Base-by-base conservation (phyloP, 2,329 filamentous ascomycete genomes). In the Onygenales sp. region DNA sequence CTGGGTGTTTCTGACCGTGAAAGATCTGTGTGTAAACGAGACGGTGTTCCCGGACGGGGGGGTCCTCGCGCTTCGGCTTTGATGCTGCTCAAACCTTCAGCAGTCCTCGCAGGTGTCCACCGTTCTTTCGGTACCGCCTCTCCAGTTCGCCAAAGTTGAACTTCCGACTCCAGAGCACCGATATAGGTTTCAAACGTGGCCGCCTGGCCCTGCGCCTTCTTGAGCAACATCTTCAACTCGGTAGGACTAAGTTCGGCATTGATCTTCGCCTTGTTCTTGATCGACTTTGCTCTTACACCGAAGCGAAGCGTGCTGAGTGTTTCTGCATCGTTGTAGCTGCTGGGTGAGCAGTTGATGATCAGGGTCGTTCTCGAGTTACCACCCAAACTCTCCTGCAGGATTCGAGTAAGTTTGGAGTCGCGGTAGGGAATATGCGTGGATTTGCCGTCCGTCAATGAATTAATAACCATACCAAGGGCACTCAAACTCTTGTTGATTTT, bases 401-500 rank as follows among this genome's bases (percentile, higher is more conserved):
- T 97, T 71, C 93, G 84, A 9, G 93, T 98, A 65, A 98, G 84
- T 72, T 97, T 97, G 46, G 92, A 97, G 74, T 98, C 93, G 79
- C 93, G 86, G 72, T 97, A 98, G 1, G 93, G 93, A 59, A 98
- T 81, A 66, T 97, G 91, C 45, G 87, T 90, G 43, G 91, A 95
- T 87, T 95, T 96, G 67, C 91, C 92, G 69, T 97, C 93, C 2
- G 93, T 96, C 63, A 98, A 76, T 52, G 91, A 84, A 73, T 97
- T 97, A 79, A 98, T 98, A 75, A 97, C 93, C 91, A 96, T 97
- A 64, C 93, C 93, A 56, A 98, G 80, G 53, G 93, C 91, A 75
- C 91, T 96, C 76, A 98, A 81, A 79, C 90, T 96, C 80, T 97
- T 97, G 81, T 98, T 98, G 80, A 98, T 98, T 80, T 98, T 98